Evolutionary conservation across 179 eudicot genomes (phyloP), one percentile per base, ranked within the genome.

Genomic region (Silene coronaria): DNA sequence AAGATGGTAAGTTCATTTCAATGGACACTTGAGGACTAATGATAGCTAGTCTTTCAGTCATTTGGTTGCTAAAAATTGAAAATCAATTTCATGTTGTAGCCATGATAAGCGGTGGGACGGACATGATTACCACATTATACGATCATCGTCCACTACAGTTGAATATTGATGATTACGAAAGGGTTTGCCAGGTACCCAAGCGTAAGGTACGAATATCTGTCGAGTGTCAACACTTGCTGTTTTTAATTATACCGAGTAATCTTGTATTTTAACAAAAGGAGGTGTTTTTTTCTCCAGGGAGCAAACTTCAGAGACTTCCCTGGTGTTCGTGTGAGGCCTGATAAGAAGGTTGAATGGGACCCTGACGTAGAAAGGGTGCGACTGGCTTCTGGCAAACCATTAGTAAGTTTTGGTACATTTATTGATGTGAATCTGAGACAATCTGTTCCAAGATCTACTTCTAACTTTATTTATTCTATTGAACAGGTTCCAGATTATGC

Each of bases 291-390:
- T n/a, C n/a, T n/a, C n/a, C 65, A 95, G 99, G 99, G 97, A 11
- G 97, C 97, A 60, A 88, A 87, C 67, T 95, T 88, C 19, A 82
- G 99, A 61, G 81, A 95, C 75, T 61, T 95, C 19, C 80, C 82
- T 22, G 99, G 99, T 46, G 93, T 96, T 8, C 71, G 67, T 45
- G 93, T 93, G 27, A 72, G 89, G 28, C 28, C 67, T 26, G 87
- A 89, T 60, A 93, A 96, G 3, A 86, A 75, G 72, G 97, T 87
- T 1, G 84, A 86, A 64, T 89, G 82, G 88, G 99, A 93, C 67
- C 93, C 91, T 6, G 42, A 75, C 21, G 85, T 93, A 0, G 38
- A 82, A 51, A 83, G 96, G 75, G 89, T 65, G 65, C 65, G 51
- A 2, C 72, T 95, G 16, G 61, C 82, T 24, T 82, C 84, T 0